A percentile compares a stretch with the other conserved stretches of the same genome.
Conservation (phyloP, 495 filamentous ascomycete genomes). For the Beverwykella pulmonaria region DNA sequence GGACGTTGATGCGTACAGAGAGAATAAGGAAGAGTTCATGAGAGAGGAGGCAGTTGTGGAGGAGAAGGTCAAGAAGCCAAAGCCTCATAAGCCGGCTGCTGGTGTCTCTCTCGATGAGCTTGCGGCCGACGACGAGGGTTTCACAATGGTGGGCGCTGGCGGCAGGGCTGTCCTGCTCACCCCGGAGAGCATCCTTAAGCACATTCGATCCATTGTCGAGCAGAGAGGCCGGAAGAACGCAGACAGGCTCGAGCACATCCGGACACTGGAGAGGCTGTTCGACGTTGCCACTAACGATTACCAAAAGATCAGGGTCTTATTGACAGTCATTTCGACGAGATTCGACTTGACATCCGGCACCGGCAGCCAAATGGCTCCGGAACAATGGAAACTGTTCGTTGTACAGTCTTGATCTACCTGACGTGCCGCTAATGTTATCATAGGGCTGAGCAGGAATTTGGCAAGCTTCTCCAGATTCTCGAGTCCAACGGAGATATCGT, state of each 20-base stretch:
- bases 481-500: constrained; percentile 76
- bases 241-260: constrained; percentile 90
- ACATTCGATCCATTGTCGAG: constrained; percentile 89
- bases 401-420: neutral
- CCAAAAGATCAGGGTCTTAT: constrained; percentile 89
- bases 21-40: constrained; percentile 84
- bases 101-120: constrained; percentile 48
- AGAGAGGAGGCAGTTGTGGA: constrained; percentile 77
- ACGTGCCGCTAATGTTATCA: neutral
- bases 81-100: constrained; percentile 51
- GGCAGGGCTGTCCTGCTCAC: constrained; percentile 88
- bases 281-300: constrained; percentile 89
- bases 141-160: constrained; percentile 80
- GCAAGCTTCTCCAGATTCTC: constrained; percentile 73
- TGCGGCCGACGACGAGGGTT: constrained; percentile 72
- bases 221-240: constrained; percentile 98
- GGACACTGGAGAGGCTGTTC: constrained; percentile 92
- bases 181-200: constrained; percentile 96
- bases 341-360: constrained; percentile 88
- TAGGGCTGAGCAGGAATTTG: constrained; percentile 80
- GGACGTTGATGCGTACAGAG: constrained; percentile 85
- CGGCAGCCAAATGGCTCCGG: constrained; percentile 84
- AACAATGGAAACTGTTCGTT: constrained; percentile 86
- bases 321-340: constrained; percentile 88
- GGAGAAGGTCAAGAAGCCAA: constrained; percentile 48